Conservation (phyloP, 225 moss, liverwort and hornwort species). For the Asterella californica region DNA sequence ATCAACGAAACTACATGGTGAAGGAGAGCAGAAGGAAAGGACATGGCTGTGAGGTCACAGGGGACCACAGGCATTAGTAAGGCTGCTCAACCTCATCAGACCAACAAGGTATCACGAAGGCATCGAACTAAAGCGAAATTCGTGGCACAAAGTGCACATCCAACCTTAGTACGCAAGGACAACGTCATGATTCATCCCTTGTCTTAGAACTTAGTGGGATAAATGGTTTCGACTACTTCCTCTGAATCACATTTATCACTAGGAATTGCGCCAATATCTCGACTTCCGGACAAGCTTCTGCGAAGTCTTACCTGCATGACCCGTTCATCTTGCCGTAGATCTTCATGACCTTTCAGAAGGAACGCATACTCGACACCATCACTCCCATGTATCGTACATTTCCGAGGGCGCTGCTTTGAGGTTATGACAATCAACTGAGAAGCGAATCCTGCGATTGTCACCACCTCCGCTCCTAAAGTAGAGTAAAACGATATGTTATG, state of each 20-base stretch:
- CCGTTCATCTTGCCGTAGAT: conserved; percentile 97
- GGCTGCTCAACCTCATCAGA: too few relatives aligned
- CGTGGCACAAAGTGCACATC: too few relatives aligned
- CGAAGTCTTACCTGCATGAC: conserved; percentile 74
- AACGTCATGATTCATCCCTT: too few relatives aligned
- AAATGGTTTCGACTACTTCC: too few relatives aligned
- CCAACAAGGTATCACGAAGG: too few relatives aligned
- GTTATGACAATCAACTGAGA: conserved; percentile 86
- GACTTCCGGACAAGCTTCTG: not conserved
- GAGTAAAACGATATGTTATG: not conserved
- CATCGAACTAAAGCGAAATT: not conserved
- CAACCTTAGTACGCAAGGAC: too few relatives aligned
- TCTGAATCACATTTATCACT: too few relatives aligned
- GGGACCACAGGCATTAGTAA: not conserved
- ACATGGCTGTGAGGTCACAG: not conserved
- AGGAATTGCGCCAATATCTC: not conserved
- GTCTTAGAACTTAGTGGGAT: too few relatives aligned
- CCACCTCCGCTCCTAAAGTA: conserved; percentile 57
- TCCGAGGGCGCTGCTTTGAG: conserved; percentile 93
- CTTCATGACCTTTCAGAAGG: conserved; percentile 96
- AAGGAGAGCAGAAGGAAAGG: not conserved
- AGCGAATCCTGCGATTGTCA: conserved; percentile 79
- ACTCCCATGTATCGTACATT: conserved; percentile 91
- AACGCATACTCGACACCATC: conserved; percentile 90
- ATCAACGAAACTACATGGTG: not conserved